Conservation (phyloP, 2,329 filamentous ascomycete species). For the Xylariaceae sp. region DNA sequence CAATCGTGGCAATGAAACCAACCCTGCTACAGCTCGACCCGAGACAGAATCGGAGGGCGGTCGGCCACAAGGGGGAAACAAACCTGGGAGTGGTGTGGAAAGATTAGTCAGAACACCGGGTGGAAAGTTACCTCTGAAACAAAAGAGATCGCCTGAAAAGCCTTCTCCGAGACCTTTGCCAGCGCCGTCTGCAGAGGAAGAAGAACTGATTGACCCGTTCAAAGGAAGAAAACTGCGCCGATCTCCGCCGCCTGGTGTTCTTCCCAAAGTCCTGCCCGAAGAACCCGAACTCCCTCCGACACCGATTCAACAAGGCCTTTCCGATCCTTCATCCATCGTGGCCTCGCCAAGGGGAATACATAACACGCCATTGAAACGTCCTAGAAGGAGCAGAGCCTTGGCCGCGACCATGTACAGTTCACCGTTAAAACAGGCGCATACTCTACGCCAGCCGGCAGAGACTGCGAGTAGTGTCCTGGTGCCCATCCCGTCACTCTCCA, state of each 20-base stretch:
- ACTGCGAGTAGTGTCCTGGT: constrained; percentile 7
- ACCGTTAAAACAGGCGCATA: constrained; percentile 41
- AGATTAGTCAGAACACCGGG: constrained; percentile 21
- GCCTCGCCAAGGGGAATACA: constrained; percentile 56
- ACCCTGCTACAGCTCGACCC: constrained; percentile 31
- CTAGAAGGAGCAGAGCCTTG: constrained; percentile 38
- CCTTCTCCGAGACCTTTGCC: constrained; percentile 44
- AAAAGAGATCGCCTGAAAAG: constrained; percentile 38
- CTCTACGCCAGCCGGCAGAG: constrained; percentile 28
- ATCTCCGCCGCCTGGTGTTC: constrained; percentile 33
- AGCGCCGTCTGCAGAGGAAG: constrained; percentile 39
- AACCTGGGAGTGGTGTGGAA: background rate
- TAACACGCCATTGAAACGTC: constrained; percentile 49
- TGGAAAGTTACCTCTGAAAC: constrained; percentile 34
- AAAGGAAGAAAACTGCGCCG: constrained; percentile 35
- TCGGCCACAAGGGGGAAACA: background rate
- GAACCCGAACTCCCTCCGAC: constrained; percentile 62
- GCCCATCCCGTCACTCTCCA: background rate
- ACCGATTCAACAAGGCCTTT: constrained; percentile 42
- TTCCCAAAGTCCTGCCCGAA: constrained; percentile 33
- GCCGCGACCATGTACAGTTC: constrained; percentile 41
- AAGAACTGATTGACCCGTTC: constrained; percentile 41
- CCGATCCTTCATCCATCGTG: constrained; percentile 46
- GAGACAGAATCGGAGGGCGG: constrained; percentile 25
- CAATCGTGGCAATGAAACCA: constrained; percentile 24